These are phyloP conservation scores for Camellia lanceoleosa DNA, from an alignment of 148 eudicot species.

Conservation along the genomic window DNA sequence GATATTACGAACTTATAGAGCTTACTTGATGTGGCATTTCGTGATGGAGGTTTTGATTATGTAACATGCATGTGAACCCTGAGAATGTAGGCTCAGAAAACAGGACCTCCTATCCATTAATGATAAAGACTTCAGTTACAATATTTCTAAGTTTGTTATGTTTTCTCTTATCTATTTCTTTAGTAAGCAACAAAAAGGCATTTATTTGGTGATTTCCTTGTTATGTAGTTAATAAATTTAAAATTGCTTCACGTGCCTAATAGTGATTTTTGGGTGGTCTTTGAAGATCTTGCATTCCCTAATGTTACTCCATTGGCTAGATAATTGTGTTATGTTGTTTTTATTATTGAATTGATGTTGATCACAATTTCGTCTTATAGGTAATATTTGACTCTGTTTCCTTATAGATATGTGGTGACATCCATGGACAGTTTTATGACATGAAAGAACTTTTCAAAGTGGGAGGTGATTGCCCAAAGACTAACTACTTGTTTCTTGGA, in stretches of 20 bases:
- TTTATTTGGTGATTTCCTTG: background rate
- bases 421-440: slow-evolving; percentile 95
- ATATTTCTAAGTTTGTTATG: background rate
- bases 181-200: background rate
- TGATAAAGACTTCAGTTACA: background rate
- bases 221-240: background rate
- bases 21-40: too few relatives aligned
- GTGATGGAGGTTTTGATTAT: too few relatives aligned
- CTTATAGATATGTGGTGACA: slow-evolving; percentile 82
- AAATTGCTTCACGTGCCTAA: background rate
- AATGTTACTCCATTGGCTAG: background rate
- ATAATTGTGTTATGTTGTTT: background rate
- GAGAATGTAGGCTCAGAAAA: too few relatives aligned
- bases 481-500: slow-evolving; percentile 86
- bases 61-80: too few relatives aligned
- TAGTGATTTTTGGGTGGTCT: background rate
- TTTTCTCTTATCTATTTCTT: background rate
- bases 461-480: slow-evolving; percentile 95
- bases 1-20: too few relatives aligned
- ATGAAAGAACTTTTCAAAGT: slow-evolving; percentile 88
- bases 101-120: background rate
- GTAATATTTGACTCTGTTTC: background rate
- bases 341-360: background rate
- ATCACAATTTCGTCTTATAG: background rate
- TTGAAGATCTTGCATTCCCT: background rate